Evolutionary conservation across 2,329 filamentous ascomycete species (phyloP).

Genomic region (Nemania sp.): DNA sequence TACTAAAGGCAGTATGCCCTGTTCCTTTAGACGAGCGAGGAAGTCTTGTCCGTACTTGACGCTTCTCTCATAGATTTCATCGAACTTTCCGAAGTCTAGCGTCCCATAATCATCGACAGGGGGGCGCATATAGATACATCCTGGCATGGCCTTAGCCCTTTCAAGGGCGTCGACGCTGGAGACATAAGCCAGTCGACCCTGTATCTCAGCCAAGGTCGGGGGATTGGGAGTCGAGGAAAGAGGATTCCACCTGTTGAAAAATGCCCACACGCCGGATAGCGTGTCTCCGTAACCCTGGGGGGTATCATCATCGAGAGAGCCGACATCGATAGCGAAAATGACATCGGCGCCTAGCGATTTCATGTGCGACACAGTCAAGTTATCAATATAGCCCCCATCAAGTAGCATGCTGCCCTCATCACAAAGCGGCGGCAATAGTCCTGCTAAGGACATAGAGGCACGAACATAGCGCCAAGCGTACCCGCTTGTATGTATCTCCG

Average conservation of each 20-base stretch:
- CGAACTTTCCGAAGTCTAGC: slow-evolving; percentile 94
- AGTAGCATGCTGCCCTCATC: slow-evolving; percentile 97
- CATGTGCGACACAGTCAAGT: slow-evolving; percentile 96
- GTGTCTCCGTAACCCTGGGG: slow-evolving; percentile 94
- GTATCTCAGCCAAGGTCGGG: slow-evolving; percentile 93
- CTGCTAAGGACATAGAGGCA: slow-evolving; percentile 95
- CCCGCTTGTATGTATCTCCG: slow-evolving; percentile 91
- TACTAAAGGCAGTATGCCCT: slow-evolving; percentile 73
- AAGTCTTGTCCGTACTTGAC: slow-evolving; percentile 85
- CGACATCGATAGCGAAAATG: slow-evolving; percentile 95
- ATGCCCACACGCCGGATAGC: slow-evolving; percentile 92
- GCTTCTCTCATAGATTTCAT: slow-evolving; percentile 91
- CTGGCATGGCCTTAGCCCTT: slow-evolving; percentile 85
- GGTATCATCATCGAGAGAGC: slow-evolving; percentile 86
- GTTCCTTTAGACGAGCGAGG: slow-evolving; percentile 73
- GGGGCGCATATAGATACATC: slow-evolving; percentile 95
- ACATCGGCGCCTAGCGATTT: slow-evolving; percentile 89
- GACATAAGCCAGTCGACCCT: slow-evolving; percentile 92
- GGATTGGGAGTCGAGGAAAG: slow-evolving; percentile 89
- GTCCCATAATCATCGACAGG: slow-evolving; percentile 94
- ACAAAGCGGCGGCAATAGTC: slow-evolving; percentile 88
- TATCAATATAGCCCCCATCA: slow-evolving; percentile 96
- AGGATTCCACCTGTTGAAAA: slow-evolving; percentile 95
- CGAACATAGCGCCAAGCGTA: slow-evolving; percentile 98
- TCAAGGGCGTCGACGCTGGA: slow-evolving; percentile 93